Conservation (phyloP, 23 red algal genomes). For the Pyropia haitanensis region DNA sequence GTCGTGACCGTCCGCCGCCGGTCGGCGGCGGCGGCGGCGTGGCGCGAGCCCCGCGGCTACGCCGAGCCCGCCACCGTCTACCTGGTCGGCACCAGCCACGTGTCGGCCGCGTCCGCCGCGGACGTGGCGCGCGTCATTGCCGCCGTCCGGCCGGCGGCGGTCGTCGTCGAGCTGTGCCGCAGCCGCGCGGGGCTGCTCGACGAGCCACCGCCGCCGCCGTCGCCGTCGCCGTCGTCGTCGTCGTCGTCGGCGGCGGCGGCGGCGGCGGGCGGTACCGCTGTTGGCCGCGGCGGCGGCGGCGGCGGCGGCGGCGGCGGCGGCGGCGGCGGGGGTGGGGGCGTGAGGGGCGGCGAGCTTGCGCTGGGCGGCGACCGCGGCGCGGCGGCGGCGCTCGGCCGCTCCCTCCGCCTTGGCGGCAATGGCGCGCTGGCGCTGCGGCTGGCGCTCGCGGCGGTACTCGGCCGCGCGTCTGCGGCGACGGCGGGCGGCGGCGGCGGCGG, state of each 20-base stretch:
- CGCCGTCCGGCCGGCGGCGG: conserved; percentile 3
- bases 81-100: neutral
- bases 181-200: conserved; percentile 14
- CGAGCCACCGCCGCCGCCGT: neutral
- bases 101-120: neutral
- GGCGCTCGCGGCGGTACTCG: neutral
- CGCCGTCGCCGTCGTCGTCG: neutral
- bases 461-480: neutral
- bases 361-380: neutral
- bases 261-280: too few relatives aligned
- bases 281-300: neutral
- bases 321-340: neutral
- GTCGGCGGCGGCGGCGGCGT: neutral
- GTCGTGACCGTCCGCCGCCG: conserved; percentile 8
- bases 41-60: neutral
- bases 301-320: neutral
- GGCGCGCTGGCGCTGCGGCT: neutral
- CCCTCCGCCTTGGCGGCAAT: too few relatives aligned
- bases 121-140: neutral
- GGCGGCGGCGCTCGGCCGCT: too few relatives aligned
- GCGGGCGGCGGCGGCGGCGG: neutral
- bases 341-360: neutral
- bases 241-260: neutral
- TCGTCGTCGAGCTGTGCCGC: conserved; percentile 41
- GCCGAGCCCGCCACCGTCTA: conserved; percentile 3